phyloP scores from a whole-genome alignment of 345 rosid species.

The Mallotus nudiflorus region DNA sequence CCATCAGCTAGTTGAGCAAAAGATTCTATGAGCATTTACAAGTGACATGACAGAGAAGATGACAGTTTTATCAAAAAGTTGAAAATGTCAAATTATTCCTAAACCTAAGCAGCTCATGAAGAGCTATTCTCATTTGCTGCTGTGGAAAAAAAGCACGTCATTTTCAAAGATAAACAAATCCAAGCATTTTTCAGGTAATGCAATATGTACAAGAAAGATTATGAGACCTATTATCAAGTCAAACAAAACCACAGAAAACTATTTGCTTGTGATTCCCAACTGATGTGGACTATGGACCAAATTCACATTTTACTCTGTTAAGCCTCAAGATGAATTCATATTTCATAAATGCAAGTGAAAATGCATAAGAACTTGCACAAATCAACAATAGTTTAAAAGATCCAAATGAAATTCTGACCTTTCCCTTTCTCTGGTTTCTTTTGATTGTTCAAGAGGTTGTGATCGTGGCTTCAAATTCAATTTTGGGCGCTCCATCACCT shows the following conservation, averaged over 20 bases:
- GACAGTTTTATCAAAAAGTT: neutral
- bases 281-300: neutral
- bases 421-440: constrained; percentile 51
- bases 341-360: neutral
- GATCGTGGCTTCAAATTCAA: too few relatives aligned
- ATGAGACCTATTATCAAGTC: neutral
- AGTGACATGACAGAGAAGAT: neutral
- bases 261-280: neutral
- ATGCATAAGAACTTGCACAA: neutral
- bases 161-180: neutral
- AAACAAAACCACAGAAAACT: neutral
- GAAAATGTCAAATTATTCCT: neutral
- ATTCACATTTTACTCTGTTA: neutral
- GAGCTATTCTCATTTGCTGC: neutral
- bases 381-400: neutral
- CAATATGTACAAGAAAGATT: too few relatives aligned
- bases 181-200: too few relatives aligned
- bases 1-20: neutral
- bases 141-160: neutral
- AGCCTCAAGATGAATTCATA: neutral
- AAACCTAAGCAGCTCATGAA: neutral
- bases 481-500: too few relatives aligned
- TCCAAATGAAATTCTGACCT: constrained; percentile 41
- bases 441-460: too few relatives aligned
- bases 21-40: too few relatives aligned